Evolutionary conservation across 345 rosid genomes (phyloP), one percentile per base, ranked within the genome.

Genomic region (Eucalyptus curtisii): DNA sequence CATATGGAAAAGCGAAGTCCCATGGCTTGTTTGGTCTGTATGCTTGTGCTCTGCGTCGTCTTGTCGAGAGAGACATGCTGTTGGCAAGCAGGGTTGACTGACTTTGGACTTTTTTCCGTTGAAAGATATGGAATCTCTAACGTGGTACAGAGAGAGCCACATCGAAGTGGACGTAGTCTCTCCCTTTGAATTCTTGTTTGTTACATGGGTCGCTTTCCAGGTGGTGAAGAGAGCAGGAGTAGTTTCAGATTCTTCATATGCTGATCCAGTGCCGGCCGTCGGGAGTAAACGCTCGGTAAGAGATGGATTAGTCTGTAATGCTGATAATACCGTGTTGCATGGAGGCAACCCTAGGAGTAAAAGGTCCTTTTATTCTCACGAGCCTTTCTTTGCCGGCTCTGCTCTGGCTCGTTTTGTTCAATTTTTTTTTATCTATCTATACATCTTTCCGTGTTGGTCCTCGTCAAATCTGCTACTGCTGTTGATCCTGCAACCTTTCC

Each of bases 151-250:
- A 13, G 6, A 30, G 4, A 61, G 68, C 68, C 2, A 61, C 68
- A 30, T 61, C 68, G 7, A 30, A 61, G 68, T 27, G 31, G 33
- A 61, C n/a, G n/a, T 61, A n/a, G 8, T 13, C 68, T 30, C 8
- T 27, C 31, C 66, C 31, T 27, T 61, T 3, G 68, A 61, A 27
- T 27, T 61, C 14, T 61, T 61, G 68, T 12, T 30, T 24, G 17
- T n/a, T 33, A 27, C 31, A 16, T 16, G 0, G 40, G 47, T 89
- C 42, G 59, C 44, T 66, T 87, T 90, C 61, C 94, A 96, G 99
- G 99, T 96, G 85, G 97, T 98, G 82, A 97, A 93, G 94, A 93
- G 96, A 93, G 91, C 91, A 61, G 94, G 91, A 81, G 52, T 87
- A 86, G 91, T 90, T 53, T 88, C 95, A 17, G 93, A 93, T 53